Evolutionary conservation across 495 filamentous ascomycete species (phyloP), one percentile per base, ranked within the genome.

Genomic region (Penicillium mononematosum): DNA sequence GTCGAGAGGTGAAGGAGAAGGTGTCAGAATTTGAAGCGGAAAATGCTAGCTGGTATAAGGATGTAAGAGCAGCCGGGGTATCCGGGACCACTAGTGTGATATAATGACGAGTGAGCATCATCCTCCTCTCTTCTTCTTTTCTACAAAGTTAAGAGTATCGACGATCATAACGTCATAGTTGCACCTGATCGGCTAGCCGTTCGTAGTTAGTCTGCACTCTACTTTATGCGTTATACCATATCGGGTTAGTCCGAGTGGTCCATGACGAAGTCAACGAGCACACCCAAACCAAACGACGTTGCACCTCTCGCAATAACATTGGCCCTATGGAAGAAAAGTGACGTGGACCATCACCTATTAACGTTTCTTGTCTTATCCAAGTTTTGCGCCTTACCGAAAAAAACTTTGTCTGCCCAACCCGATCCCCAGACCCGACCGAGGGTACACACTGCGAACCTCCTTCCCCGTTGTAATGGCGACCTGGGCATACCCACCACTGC

Each of bases 401-500:
- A 50, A 38, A 16, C 27, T 7, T 47, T 45, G 29, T n/a, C 43
- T 53, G 34, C 17, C 47, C 55, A 41, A 47, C 36, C 38, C 48
- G 42, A 11, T 34, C 16, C 45, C 45, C 16, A 45, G 29, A 32
- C 44, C 19, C 46, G n/a, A 31, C 25, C 45, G 9, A 29, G 12
- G 22, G 17, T 20, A 3, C n/a, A 12, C 45, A 17, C 19, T 44
- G 12, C n/a, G 2, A 17, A 32, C 10, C 12, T n/a, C 36, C 31
- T 3, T 2, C 5, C 24, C 43, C 24, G n/a, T 39, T 45, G 75
- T 56, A 56, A 92, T 92, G 89, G 86, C 88, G 44, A 85, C 89
- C 46, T 84, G 85, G 66, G 85, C 88, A 55, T 91, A 85, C 77
- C 90, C 90, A 70, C 87, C 85, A 55, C 79, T 92, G 50, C 70